Conservation (phyloP, 2,329 filamentous ascomycete species). For the Penicillium nordicum region DNA sequence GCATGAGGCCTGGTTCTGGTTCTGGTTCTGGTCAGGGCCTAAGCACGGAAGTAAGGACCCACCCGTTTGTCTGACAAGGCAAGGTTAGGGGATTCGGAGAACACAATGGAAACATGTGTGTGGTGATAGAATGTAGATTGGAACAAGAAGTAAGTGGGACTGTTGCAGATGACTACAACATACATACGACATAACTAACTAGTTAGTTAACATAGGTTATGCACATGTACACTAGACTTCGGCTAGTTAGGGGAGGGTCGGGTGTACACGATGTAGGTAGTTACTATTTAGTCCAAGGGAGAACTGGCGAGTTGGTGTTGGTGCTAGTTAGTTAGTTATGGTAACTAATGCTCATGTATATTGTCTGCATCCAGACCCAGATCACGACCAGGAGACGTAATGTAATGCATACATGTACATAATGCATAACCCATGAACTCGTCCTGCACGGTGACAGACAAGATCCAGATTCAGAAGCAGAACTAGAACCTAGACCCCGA, state of each 20-base stretch:
- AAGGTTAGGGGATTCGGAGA: not conserved
- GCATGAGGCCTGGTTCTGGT: not conserved
- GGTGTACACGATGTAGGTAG: not conserved
- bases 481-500: not conserved
- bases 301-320: not conserved
- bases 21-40: not conserved
- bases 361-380: not conserved
- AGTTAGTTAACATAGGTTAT: not conserved
- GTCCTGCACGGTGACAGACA: not conserved
- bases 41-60: constrained; percentile 10
- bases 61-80: constrained; percentile 7
- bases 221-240: not conserved
- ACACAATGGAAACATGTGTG: not conserved
- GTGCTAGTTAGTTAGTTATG: not conserved
- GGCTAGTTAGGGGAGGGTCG: not conserved
- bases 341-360: not conserved
- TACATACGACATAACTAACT: not conserved
- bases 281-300: not conserved
- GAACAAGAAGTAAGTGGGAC: not conserved
- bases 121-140: not conserved
- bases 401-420: not conserved
- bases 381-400: not conserved
- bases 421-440: not conserved
- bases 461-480: not conserved
- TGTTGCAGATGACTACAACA: not conserved